Percentiles rank a stretch among this genome's conserved stretches.
Conservation (phyloP, 169 alveolate species). For the Pseudocohnilembus persalinus region DNA sequence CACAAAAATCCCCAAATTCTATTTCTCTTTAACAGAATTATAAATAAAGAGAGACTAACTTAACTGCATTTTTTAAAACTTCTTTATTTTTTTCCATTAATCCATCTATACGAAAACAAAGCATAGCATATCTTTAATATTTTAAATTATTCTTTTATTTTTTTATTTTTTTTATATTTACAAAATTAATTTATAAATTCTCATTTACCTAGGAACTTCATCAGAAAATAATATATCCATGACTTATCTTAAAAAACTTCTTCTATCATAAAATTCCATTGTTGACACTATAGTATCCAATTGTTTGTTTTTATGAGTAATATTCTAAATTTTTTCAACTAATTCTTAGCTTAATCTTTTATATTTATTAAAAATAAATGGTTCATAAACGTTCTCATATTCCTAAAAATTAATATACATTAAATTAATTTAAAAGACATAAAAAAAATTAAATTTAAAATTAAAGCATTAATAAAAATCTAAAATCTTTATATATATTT, state of each 20-base stretch:
- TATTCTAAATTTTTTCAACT: constrained; percentile 7
- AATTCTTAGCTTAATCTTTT: constrained; percentile 2
- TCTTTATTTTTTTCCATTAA: constrained; percentile 1
- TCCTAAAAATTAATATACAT: background rate
- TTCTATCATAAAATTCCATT: background rate
- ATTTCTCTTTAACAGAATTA: constrained; percentile 19
- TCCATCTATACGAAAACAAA: constrained; percentile 18
- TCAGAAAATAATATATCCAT: constrained; percentile 12
- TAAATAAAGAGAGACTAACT: constrained; percentile 5
- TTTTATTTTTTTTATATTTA: too few relatives aligned
- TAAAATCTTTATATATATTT: too few relatives aligned
- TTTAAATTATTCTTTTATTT: too few relatives aligned
- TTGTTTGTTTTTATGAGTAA: constrained; percentile 3
- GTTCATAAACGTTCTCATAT: constrained; percentile 18
- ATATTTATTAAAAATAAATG: constrained; percentile 15
- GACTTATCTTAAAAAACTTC: background rate
- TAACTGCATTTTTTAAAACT: constrained; percentile 10
- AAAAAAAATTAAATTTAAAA: too few relatives aligned
- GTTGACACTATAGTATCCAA: constrained; percentile 2
- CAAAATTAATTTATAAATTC: too few relatives aligned
- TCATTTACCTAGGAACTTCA: constrained; percentile 10
- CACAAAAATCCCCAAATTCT: constrained; percentile 2
- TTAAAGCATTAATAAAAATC: too few relatives aligned
- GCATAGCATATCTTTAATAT: constrained; percentile 19
- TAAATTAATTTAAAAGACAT: background rate